Percentiles rank a stretch among this genome's conserved stretches.
phyloP scores from a whole-genome alignment of 192 early-diverging fungal genomes.

The Rhizoclosmatium sp. region DNA sequence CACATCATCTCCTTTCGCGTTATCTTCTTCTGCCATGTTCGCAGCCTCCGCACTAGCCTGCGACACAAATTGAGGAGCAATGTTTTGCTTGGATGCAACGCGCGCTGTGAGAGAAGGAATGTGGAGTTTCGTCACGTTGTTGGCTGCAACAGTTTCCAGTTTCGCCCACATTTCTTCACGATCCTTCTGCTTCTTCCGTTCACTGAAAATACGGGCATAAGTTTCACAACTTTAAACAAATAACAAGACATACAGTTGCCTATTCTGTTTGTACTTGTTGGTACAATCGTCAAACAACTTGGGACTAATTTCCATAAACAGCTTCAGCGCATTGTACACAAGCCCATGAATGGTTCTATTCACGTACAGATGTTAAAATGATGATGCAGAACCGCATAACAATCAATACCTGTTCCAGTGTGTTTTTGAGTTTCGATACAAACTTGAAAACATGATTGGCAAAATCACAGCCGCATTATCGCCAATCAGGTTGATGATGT shows the following conservation, averaged over 20 bases:
- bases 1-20: conserved; percentile 25
- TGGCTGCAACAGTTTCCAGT: conserved; percentile 67
- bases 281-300: conserved; percentile 97
- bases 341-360: conserved; percentile 92
- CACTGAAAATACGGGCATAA: conserved; percentile 52
- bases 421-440: conserved; percentile 93
- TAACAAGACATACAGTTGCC: conserved; percentile 74
- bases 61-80: conserved; percentile 19
- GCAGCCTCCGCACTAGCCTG: conserved; percentile 23
- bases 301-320: conserved; percentile 97
- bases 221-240: background rate
- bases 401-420: conserved; percentile 91
- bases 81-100: conserved; percentile 23
- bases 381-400: background rate
- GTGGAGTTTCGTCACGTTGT: conserved; percentile 54
- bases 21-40: conserved; percentile 37
- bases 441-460: conserved; percentile 94
- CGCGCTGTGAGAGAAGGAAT: conserved; percentile 26
- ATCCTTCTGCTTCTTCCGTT: conserved; percentile 83
- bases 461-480: conserved; percentile 92
- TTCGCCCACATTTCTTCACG: conserved; percentile 81
- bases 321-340: conserved; percentile 96
- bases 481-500: conserved; percentile 93
- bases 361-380: background rate
- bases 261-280: conserved; percentile 87